Base-by-base conservation (phyloP, 768 basidiomycete genomes). In the Amanita subjunquillea region DNA sequence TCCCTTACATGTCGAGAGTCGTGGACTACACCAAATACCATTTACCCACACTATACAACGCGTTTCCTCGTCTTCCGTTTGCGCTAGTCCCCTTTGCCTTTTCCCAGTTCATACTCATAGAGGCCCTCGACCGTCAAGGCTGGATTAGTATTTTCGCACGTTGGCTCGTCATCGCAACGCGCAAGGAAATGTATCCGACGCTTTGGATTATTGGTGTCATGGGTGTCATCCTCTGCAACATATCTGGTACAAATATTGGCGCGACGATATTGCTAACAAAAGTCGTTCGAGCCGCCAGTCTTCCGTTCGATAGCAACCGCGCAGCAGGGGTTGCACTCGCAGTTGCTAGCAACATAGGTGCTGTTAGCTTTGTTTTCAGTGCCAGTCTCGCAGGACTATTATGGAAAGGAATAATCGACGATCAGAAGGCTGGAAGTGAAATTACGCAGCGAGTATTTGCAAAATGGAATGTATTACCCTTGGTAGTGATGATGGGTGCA, bases 31-130 rank as follows among this genome's bases (percentile, higher is more conserved):
- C 39, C 50, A 27, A 50, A 51, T 36, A 46, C 37, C 53, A 57
- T 66, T 55, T 23, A 69, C 91, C 91, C 0, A 92, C 87, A 1
- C 72, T 86, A 55, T 73, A 76, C 63, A 78, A 77, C 8, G 78
- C 82, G 20, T 68, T 83, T 20, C 75, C 80, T 0, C 78, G 84
- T 17, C 72, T 94, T 0, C 94, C 92, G 0, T 81, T 92, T 54
- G 76, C 81, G 10, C 79, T 96, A 6, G 71, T 96, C 13, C 91
- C 91, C 0, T 98, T 98, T 62, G 89, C 92, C 0, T 92, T 97
- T 63, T 84, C 87, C 0, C 91, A 94, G 67, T 97, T 98, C 69
- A 91, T 97, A 58, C 79, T 98, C 53, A 90, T 95, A 54, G 87
- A 94, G 62, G 87, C 77, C 0, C 76, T 98, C 5, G 74, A 82